These are phyloP conservation scores for Ustilago sp. DNA, from an alignment of 1,284 basidiomycete genomes.

Conservation along the genomic window DNA sequence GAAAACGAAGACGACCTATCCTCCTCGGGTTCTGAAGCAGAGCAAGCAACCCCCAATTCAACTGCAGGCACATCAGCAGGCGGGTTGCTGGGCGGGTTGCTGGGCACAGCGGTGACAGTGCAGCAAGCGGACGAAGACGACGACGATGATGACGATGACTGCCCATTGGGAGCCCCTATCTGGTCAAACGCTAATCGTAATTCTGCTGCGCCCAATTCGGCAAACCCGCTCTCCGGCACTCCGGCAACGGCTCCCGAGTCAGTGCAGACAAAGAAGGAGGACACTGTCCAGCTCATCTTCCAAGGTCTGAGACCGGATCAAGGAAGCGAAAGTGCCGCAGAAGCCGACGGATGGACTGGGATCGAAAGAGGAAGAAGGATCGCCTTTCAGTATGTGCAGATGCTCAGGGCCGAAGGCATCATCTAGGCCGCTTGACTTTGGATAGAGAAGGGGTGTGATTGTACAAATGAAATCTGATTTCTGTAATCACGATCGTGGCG, in stretches of 20 bases:
- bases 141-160: conserved; percentile 51
- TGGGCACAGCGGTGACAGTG: conserved; percentile 40
- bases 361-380: conserved; percentile 45
- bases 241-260: background rate
- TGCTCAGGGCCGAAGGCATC: conserved; percentile 50
- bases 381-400: conserved; percentile 51
- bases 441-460: background rate
- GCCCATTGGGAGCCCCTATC: conserved; percentile 32
- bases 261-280: conserved; percentile 18
- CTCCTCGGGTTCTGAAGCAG: conserved; percentile 28
- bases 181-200: conserved; percentile 20
- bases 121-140: conserved; percentile 45
- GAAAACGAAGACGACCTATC: conserved; percentile 18
- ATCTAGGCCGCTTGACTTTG: conserved; percentile 17
- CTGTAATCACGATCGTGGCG: conserved; percentile 2
- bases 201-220: conserved; percentile 1
- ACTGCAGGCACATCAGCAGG: conserved; percentile 4
- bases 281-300: conserved; percentile 42
- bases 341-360: conserved; percentile 34
- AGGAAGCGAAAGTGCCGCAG: background rate
- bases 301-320: conserved; percentile 36
- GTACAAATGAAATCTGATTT: background rate
- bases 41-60: background rate
- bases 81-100: conserved; percentile 12
- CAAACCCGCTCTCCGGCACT: conserved; percentile 1